A percentile compares a stretch with the other conserved stretches of the same genome.
These are phyloP conservation scores for Aureobasidium melanogenum DNA, from an alignment of 2,329 filamentous ascomycete species.

Conservation along the genomic window DNA sequence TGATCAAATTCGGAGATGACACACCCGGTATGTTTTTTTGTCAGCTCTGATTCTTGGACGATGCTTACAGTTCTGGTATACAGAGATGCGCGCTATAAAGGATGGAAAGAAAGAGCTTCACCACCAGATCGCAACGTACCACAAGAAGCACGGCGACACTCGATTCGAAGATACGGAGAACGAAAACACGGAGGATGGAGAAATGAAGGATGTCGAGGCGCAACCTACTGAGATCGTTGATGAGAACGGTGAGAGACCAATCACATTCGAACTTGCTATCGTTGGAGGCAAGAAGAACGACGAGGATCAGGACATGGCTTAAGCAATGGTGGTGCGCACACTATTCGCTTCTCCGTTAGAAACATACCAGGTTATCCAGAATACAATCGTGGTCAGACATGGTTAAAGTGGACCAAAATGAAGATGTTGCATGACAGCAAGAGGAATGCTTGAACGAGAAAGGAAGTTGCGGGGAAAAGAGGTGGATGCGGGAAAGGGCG, in stretches of 20 bases:
- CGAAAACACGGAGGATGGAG: not conserved
- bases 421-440: not conserved
- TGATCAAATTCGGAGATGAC: not conserved
- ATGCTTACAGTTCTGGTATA: too few species aligned
- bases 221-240: too few species aligned
- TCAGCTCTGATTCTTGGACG: not conserved
- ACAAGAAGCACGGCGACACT: not conserved
- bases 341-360: too few species aligned
- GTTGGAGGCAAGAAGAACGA: not conserved
- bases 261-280: not conserved
- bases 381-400: not conserved
- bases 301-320: not conserved
- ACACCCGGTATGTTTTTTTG: not conserved
- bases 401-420: not conserved
- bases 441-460: not conserved
- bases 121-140: not conserved
- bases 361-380: too few species aligned
- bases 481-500: not conserved
- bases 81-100: not conserved
- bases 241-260: too few species aligned
- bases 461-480: conserved; percentile 2
- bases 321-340: too few species aligned
- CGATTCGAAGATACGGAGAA: too few species aligned
- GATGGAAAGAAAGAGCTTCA: not conserved
- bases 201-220: not conserved